Conservation (phyloP, 495 filamentous ascomycete genomes). For the Podospora anserina region DNA sequence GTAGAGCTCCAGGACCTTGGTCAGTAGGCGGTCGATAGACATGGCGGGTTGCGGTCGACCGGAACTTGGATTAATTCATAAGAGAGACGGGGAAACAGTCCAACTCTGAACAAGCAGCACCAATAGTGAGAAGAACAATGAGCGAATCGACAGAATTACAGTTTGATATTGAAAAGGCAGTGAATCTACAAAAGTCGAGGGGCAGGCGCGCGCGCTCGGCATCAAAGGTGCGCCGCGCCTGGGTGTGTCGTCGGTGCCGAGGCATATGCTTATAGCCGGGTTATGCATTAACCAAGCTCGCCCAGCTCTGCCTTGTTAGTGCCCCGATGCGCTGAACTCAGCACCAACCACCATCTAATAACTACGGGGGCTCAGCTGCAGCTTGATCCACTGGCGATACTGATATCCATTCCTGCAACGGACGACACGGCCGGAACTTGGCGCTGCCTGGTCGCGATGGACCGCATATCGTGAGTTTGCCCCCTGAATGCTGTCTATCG, state of each 20-base stretch:
- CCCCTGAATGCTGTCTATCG: not conserved
- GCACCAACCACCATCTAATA: not conserved
- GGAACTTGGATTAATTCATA: not conserved
- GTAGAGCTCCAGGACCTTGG: slow-evolving; percentile 48
- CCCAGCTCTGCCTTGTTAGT: not conserved
- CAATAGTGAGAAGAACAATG: not conserved
- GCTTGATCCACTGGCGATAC: not conserved
- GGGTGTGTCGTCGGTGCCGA: slow-evolving; percentile 2
- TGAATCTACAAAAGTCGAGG: not conserved
- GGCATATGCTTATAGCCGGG: slow-evolving; percentile 6
- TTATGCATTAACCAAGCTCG: slow-evolving; percentile 8
- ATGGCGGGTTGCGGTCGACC: slow-evolving; percentile 24
- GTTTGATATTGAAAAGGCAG: not conserved
- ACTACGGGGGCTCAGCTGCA: not conserved
- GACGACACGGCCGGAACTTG: not conserved
- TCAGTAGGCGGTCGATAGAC: slow-evolving; percentile 52
- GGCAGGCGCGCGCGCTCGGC: not conserved
- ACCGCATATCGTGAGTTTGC: slow-evolving; percentile 19
- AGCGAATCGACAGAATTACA: not conserved
- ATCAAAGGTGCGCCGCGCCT: slow-evolving; percentile 2
- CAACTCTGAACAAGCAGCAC: not conserved
- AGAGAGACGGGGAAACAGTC: not conserved
- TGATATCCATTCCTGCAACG: not conserved
- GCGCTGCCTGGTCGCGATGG: slow-evolving; percentile 14
- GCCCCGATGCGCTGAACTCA: not conserved